Evolutionary conservation across 345 rosid species (phyloP).

Genomic region (Stellera chamaejasme): DNA sequence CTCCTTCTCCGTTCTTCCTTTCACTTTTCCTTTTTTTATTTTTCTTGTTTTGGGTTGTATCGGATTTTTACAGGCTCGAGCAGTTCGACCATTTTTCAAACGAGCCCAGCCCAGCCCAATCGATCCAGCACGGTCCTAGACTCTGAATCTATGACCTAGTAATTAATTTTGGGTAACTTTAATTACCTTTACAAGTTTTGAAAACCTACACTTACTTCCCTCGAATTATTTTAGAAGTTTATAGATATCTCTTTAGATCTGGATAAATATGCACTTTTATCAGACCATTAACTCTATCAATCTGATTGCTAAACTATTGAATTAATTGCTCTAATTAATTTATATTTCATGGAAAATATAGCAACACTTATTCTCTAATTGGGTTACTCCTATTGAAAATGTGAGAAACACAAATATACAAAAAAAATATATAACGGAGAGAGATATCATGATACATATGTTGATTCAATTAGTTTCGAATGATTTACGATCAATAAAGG

Average conservation of each 20-base stretch:
- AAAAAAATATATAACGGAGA: neutral
- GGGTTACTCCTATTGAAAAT: neutral
- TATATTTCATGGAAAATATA: neutral
- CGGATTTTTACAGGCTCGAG: too few relatives aligned
- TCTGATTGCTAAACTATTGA: neutral
- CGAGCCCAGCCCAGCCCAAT: too few relatives aligned
- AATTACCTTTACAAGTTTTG: neutral
- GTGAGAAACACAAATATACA: neutral
- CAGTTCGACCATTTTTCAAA: too few relatives aligned
- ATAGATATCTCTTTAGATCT: neutral
- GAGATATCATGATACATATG: neutral
- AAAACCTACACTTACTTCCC: neutral
- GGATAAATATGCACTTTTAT: neutral
- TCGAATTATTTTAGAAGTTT: neutral
- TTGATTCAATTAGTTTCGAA: too few relatives aligned
- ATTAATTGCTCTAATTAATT: neutral
- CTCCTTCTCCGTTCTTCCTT: too few relatives aligned
- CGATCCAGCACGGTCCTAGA: too few relatives aligned
- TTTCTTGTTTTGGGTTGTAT: too few relatives aligned
- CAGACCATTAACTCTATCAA: neutral
- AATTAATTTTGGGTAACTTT: too few relatives aligned
- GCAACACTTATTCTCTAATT: neutral
- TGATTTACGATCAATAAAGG: too few relatives aligned
- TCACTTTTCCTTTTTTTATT: too few relatives aligned
- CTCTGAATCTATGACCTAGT: too few relatives aligned